Base-by-base conservation (phyloP, 169 alveolate genomes). In the Eimeria necatrix region DNA sequence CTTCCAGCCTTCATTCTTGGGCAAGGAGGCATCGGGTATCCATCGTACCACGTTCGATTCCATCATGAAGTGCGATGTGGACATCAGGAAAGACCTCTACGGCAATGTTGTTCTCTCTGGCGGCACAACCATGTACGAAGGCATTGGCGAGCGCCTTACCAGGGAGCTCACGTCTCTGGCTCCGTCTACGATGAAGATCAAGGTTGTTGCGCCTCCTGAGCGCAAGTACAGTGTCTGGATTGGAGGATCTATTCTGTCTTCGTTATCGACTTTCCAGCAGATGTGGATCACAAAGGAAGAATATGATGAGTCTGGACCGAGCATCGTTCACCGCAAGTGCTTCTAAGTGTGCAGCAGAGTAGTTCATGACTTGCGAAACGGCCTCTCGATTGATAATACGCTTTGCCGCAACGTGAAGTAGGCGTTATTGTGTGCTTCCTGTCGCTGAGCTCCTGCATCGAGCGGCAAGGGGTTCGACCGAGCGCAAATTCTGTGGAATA, bases 151-250 rank as follows among this genome's bases (percentile, higher is more conserved):
- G 97, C 98, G 99, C 71, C 90, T 99, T 97, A 98, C 99, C 61
- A 98, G 98, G 95, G 99, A 99, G 97, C 98, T 99, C 76, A 98
- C 99, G 48, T 98, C 98, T 51, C 95, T 98, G 94, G 99, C 99
- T 20, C 99, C 99, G 18, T 98, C 99, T 84, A 97, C 99, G 90
- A 97, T 95, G 99, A 98, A 98, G 97, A 98, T 99, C 97, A 99
- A 98, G 97, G 99, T 99, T 88, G 99, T 98, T 60, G 99, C 99
- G n/a, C 99, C 99, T 5, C 99, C 99, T 46, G 99, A 99, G 94
- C 98, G 99, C 93, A 99, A 99, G 97, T 99, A 98, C 97, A 98
- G 99, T 26, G 99, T 99, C 80, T 99, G 99, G 99, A 98, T 99
- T 71, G 99, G 99, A 59, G 99, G 99, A 7, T 98, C 99, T 26